phyloP scores from a whole-genome alignment of 306 rosid genomes.

The cucumber (Cucumis sativus) region Cucumber_9930_V3 NC_026659.2:23200501-23201000 shows the following conservation, averaged over 20 bases:
- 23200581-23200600: too few species aligned
- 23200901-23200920: slow-evolving; percentile 12
- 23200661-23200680: too few species aligned
- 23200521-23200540: too few species aligned
- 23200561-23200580: too few species aligned
- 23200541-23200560: too few species aligned
- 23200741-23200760: neutral
- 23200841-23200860: neutral
- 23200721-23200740: too few species aligned
- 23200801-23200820: neutral
- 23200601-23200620: too few species aligned
- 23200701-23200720: too few species aligned
- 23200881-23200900: slow-evolving; percentile 9
- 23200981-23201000: neutral
- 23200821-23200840: neutral
- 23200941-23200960: slow-evolving; percentile 10
- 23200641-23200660: too few species aligned
- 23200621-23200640: too few species aligned
- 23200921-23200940: slow-evolving; percentile 28
- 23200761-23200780: neutral
- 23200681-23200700: too few species aligned
- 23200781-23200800: neutral
- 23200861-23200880: neutral
- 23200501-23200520: too few species aligned
- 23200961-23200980: neutral